These are phyloP conservation scores for Lodderomyces pseudojiufengensis DNA, from an alignment of 1,139 yeast genomes.

Conservation along the genomic window DNA sequence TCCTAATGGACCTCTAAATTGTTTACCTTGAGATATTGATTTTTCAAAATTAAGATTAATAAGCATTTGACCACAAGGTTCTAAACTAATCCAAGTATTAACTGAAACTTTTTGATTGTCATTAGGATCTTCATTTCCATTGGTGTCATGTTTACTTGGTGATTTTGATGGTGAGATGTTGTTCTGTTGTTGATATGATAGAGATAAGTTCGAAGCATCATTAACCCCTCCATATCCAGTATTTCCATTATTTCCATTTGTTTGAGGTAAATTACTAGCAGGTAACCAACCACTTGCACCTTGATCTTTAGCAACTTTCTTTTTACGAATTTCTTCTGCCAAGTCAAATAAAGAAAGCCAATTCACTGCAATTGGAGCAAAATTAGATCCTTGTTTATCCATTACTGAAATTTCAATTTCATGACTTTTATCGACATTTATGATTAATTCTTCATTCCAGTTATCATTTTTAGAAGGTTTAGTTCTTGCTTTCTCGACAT, in stretches of 20 bases:
- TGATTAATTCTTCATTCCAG: conserved; percentile 80
- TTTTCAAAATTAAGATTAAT: conserved; percentile 78
- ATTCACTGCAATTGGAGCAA: conserved; percentile 86
- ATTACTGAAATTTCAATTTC: conserved; percentile 86
- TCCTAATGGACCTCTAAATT: conserved; percentile 71
- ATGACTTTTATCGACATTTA: conserved; percentile 84
- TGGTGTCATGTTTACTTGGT: conserved; percentile 2
- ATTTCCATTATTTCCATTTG: conserved; percentile 9
- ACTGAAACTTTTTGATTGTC: conserved; percentile 29
- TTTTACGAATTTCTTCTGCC: conserved; percentile 90
- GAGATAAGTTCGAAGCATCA: conserved; percentile 5
- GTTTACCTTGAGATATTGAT: conserved; percentile 49
- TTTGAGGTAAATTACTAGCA: conserved; percentile 54
- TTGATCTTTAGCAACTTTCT: conserved; percentile 73
- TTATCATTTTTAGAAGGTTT: conserved; percentile 71
- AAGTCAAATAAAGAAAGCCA: conserved; percentile 90
- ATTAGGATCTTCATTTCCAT: neutral
- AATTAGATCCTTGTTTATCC: conserved; percentile 65
- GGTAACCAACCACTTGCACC: conserved; percentile 85
- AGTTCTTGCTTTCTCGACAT: conserved; percentile 74
- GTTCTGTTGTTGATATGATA: conserved; percentile 4
- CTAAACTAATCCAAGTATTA: conserved; percentile 87
- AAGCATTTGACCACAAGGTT: conserved; percentile 89
- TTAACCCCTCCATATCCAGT: conserved; percentile 5
- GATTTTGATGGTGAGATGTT: conserved; percentile 7